phyloP scores from a whole-genome alignment of 2,329 filamentous ascomycete genomes.

The Colletotrichum neosansevieriae region DNA sequence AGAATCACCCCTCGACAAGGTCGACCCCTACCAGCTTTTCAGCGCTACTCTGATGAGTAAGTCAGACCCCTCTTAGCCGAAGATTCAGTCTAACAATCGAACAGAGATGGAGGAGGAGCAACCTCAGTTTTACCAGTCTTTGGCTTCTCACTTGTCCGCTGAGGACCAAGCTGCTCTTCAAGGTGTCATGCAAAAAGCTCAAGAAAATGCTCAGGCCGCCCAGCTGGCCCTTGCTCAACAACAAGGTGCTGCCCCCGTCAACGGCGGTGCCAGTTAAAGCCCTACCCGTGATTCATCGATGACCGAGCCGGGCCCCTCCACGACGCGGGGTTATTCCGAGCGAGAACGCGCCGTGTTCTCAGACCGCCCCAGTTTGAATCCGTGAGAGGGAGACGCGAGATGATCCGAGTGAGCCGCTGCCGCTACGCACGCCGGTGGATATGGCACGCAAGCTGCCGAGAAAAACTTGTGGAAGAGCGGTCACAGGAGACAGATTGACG shows the following conservation, averaged over 20 bases:
- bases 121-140: slow-evolving; percentile 84
- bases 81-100: slow-evolving; percentile 40
- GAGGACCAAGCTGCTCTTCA: slow-evolving; percentile 88
- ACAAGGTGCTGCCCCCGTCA: slow-evolving; percentile 43
- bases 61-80: slow-evolving; percentile 50
- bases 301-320: slow-evolving; percentile 40
- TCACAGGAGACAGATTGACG: slow-evolving; percentile 39
- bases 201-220: slow-evolving; percentile 56
- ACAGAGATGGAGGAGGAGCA: slow-evolving; percentile 90
- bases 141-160: slow-evolving; percentile 81
- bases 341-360: slow-evolving; percentile 11
- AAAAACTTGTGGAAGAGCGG: slow-evolving; percentile 33
- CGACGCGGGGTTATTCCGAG: slow-evolving; percentile 19
- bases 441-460: slow-evolving; percentile 32
- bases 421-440: slow-evolving; percentile 28
- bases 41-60: slow-evolving; percentile 84
- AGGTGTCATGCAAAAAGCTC: slow-evolving; percentile 76
- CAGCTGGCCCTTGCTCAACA: slow-evolving; percentile 43
- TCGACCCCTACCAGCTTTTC: slow-evolving; percentile 95
- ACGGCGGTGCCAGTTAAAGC: slow-evolving; percentile 42
- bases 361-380: slow-evolving; percentile 23
- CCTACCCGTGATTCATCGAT: slow-evolving; percentile 38
- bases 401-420: slow-evolving; percentile 38
- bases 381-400: slow-evolving; percentile 40
- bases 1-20: slow-evolving; percentile 93